Base-by-base conservation (phyloP, 441 rosid species). In the Pelargonium myrrhifolium region DNA sequence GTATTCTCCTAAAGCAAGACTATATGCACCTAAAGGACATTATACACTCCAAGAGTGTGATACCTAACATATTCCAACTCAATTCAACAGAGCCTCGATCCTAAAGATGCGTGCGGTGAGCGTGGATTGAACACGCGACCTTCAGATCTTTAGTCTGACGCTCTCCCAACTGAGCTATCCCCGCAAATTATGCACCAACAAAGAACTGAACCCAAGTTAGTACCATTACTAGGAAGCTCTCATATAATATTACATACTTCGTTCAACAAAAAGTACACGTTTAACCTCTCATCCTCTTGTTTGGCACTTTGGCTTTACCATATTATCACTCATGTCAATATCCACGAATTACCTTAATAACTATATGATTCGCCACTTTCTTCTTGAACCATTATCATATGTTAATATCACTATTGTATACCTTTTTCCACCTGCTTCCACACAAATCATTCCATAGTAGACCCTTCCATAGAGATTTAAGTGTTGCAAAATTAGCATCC, bases 161-260 rank as follows among this genome's bases (percentile, higher is more conserved):
- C 90, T 85, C 92, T 88, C 92, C 97, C 93, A 85, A 82, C 88
- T 86, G 91, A 84, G 87, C 93, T 85, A 85, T 84, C 90, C 88
- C 85, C 84, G 82, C 78, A 58, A 20, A 58, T 1, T 58, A 58
- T 58, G 69, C 86, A 76, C 78, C 73, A 68, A 17, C 68, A 18
- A 1, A 66, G 66, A 79, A 56, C 63, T 62, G 3, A 22, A 68
- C 69, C 64, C 3, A 12, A 51, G 58, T 7, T 20, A 51, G 6
- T 51, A 6, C 21, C 58, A 15, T 51, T 51, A 20, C 21, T 2
- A 51, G 21, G 21, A 51, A 17, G 17, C 20, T 49, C 21, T 6
- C 18, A 51, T 11, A 17, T 4, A 4, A 45, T 45, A 40, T 40
- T 3, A 10, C 5, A 12, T 45, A 45, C 15, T 45, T 12, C 5